Base-by-base conservation (phyloP, 805 yeast species). In the Ogataea paradorogensis region DNA sequence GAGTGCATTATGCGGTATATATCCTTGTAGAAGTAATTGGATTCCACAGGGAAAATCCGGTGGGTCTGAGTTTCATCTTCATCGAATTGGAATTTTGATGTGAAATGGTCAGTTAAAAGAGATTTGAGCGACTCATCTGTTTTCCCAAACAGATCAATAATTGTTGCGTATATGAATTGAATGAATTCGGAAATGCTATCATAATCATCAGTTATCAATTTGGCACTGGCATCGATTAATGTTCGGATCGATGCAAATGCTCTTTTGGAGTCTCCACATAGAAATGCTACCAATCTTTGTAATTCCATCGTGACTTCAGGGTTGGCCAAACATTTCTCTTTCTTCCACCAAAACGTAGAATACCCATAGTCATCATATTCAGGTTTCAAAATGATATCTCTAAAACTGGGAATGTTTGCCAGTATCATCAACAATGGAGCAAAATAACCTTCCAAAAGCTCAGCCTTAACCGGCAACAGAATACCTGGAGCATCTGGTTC, bases 361-460 rank as follows among this genome's bases (percentile, higher is more conserved):
- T 51, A 69, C 0, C 70, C 69, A 38, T 69, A 58, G 3, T 58
- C 55, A 2, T 50, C 45, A 41, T 60, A 65, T n/a, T 56, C 51
- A 26, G 58, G 63, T 1, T 50, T 45, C 35, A 65, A 51, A 2
- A 71, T 44, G 0, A 52, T 38, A 27, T 58, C 57, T 11, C 63
- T 57, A 24, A 73, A 61, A 5, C 40, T 40, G 1, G 69, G 61
- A 7, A 69, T 53, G 32, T 65, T 61, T n/a, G 66, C 61, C 6
- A 73, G 46, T 5, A 69, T 58, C 52, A 61, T 61, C 21, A 73
- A 42, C 13, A 73, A 29, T 1, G 77, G 69, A 3, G 70, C 69
- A 48, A 71, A 53, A 44, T 67, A 65, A 15, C 67, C 63, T 44
- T 69, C 75, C 27, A 63, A 49, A 5, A 55, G 42, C 3, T 58